Evolutionary conservation across 2,329 filamentous ascomycete species (phyloP).

Genomic region (Arthroderma sp.): DNA sequence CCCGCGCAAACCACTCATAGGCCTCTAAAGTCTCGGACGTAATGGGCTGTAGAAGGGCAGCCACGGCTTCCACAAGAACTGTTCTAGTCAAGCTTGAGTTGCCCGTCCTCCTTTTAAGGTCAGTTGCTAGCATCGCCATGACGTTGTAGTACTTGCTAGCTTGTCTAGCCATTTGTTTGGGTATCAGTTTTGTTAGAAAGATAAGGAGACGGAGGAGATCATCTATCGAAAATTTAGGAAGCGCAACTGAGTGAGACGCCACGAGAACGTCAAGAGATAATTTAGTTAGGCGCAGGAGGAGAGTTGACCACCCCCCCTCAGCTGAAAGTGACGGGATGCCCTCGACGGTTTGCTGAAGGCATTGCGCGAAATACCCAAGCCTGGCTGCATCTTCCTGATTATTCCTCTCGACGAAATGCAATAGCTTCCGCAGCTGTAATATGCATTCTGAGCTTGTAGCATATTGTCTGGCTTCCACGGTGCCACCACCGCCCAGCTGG

Average conservation of each 20-base stretch:
- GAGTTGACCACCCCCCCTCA: slow-evolving; percentile 29
- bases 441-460: slow-evolving; percentile 27
- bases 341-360: slow-evolving; percentile 27
- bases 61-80: slow-evolving; percentile 20
- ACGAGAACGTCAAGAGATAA: slow-evolving; percentile 23
- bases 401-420: slow-evolving; percentile 51
- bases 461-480: slow-evolving; percentile 14
- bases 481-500: slow-evolving; percentile 13
- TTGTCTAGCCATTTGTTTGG: slow-evolving; percentile 27
- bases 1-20: slow-evolving; percentile 32
- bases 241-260: slow-evolving; percentile 13
- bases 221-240: slow-evolving; percentile 15
- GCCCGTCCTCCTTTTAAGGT: slow-evolving; percentile 11
- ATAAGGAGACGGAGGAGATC: slow-evolving; percentile 23
- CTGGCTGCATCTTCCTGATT: slow-evolving; percentile 26
- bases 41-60: slow-evolving; percentile 31
- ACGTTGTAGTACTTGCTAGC: slow-evolving; percentile 28
- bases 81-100: slow-evolving; percentile 16
- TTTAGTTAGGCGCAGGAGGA: slow-evolving; percentile 26
- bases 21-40: slow-evolving; percentile 31
- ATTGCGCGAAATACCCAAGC: slow-evolving; percentile 32
- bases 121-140: slow-evolving; percentile 24
- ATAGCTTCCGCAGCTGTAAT: slow-evolving; percentile 49
- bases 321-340: slow-evolving; percentile 24
- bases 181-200: slow-evolving; percentile 27